Percentiles rank a stretch among this genome's conserved stretches.
phyloP scores from a whole-genome alignment of 2,329 filamentous ascomycete genomes.

The Capronia americana region DNA sequence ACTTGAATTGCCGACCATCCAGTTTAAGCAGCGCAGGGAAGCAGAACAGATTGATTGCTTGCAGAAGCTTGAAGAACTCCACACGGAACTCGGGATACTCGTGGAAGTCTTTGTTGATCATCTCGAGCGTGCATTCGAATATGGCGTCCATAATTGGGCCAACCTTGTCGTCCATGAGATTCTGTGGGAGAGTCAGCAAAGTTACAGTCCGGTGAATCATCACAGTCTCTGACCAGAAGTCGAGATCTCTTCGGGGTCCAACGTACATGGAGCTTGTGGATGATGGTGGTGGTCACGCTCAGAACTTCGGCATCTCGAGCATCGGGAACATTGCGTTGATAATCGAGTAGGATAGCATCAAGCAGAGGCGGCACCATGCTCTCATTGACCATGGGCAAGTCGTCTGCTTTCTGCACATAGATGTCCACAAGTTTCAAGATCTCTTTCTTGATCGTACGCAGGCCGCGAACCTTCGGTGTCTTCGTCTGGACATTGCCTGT shows the following conservation, averaged over 20 bases:
- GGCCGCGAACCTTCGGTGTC: slow-evolving; percentile 92
- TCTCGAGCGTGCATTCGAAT: slow-evolving; percentile 96
- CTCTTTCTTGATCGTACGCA: slow-evolving; percentile 99
- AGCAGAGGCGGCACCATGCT: slow-evolving; percentile 96
- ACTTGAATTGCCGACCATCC: slow-evolving; percentile 97
- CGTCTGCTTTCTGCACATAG: slow-evolving; percentile 97
- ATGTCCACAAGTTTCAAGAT: slow-evolving; percentile 98
- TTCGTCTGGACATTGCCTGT: slow-evolving; percentile 89
- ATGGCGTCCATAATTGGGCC: slow-evolving; percentile 98
- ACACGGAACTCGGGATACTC: slow-evolving; percentile 98
- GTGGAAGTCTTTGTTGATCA: slow-evolving; percentile 99
- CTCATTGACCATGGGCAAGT: slow-evolving; percentile 87
- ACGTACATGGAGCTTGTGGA: slow-evolving; percentile 93
- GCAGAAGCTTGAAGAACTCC: slow-evolving; percentile 97
- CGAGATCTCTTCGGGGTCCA: slow-evolving; percentile 60
- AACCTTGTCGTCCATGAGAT: slow-evolving; percentile 97
- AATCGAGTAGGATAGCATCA: slow-evolving; percentile 92
- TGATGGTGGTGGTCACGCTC: slow-evolving; percentile 97
- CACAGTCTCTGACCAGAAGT: slow-evolving; percentile 54
- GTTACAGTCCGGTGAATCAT: slow-evolving; percentile 29
- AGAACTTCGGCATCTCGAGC: slow-evolving; percentile 95
- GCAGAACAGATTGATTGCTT: slow-evolving; percentile 95
- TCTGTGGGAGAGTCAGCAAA: slow-evolving; percentile 59
- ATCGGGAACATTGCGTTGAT: slow-evolving; percentile 95
- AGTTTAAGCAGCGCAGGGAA: slow-evolving; percentile 94